phyloP scores from a whole-genome alignment of 352 stramenopile species.

The Phytopythium helicoides region DNA sequence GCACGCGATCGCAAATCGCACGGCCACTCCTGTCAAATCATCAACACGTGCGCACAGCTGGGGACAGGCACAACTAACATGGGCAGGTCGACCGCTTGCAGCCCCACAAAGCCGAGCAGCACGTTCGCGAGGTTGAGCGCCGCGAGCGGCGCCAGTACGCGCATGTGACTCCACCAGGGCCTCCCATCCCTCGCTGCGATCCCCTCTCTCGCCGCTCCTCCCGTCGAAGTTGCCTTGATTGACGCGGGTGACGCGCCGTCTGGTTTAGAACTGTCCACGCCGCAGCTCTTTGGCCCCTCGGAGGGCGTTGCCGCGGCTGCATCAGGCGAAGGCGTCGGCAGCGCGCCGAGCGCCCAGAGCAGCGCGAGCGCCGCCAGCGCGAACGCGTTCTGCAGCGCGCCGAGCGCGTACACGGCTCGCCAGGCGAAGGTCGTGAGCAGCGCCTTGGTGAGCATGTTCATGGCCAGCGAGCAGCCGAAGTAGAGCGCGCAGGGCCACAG shows the following conservation, averaged over 20 bases:
- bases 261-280: too few relatives aligned
- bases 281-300: too few relatives aligned
- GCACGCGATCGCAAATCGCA: not conserved
- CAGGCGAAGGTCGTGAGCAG: conserved; percentile 63
- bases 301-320: too few relatives aligned
- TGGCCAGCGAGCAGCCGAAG: conserved; percentile 60
- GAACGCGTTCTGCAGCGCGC: conserved; percentile 62
- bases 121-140: conserved; percentile 59
- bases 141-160: conserved; percentile 49
- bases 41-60: not conserved
- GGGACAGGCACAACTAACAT: conserved; percentile 38
- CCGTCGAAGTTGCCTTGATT: too few relatives aligned
- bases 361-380: conserved; percentile 40
- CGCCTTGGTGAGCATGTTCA: conserved; percentile 80
- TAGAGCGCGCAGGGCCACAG: conserved; percentile 70
- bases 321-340: not conserved
- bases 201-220: too few relatives aligned
- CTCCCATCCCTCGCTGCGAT: not conserved
- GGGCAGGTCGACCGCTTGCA: conserved; percentile 69
- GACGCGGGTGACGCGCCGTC: too few relatives aligned
- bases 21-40: not conserved
- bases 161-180: conserved; percentile 14
- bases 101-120: conserved; percentile 61
- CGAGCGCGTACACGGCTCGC: conserved; percentile 57
- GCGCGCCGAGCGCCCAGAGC: conserved; percentile 8